Base-by-base conservation (phyloP, 306 rosid genomes). In the Cicer yamashitae region DNA sequence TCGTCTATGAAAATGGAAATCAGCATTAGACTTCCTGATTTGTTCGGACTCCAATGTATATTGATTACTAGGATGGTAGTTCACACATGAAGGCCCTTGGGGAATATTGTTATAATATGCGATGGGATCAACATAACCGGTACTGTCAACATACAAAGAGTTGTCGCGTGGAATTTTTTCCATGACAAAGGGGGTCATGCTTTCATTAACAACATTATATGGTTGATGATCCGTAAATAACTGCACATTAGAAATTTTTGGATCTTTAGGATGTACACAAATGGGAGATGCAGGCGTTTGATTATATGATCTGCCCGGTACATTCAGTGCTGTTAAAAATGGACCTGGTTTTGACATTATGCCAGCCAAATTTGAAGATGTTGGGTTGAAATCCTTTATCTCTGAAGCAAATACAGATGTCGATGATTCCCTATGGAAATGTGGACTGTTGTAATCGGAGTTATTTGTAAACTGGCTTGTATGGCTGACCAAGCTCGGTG, bases 391-490 rank as follows among this genome's bases (percentile, higher is more conserved):
- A 51, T 91, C 96, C 81, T 80, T 85, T 18, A 40, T 53, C 52
- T 91, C 97, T 40, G 81, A 67, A 18, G 80, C 25, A 84, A 80
- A 84, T 70, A 89, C 74, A 79, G 88, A 37, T 12, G 85, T 62
- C 54, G 86, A 64, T 47, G 88, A 74, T 41, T 82, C 94, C 75
- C 82, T 83, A 7, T 14, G 78, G 67, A 86, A 76, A 72, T 64
- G 86, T 56, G 93, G 91, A 83, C 87, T 92, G 52, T 18, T 77
- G 82, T 75, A 77, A 73, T 90, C 97, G 12, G 87, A 84, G 79
- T 46, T 56, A 70, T 81, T 79, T 60, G 91, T 96, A 40, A 82
- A 82, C 44, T 79, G 97, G 87, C 88, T 83, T 37, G 79, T 77
- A 61, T 85, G 93, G 87, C 86, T 79, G 43, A 83, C 71, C 45